These are phyloP conservation scores for Phytophthora palmivora DNA, from an alignment of 352 stramenopile species.

Conservation along the genomic window DNA sequence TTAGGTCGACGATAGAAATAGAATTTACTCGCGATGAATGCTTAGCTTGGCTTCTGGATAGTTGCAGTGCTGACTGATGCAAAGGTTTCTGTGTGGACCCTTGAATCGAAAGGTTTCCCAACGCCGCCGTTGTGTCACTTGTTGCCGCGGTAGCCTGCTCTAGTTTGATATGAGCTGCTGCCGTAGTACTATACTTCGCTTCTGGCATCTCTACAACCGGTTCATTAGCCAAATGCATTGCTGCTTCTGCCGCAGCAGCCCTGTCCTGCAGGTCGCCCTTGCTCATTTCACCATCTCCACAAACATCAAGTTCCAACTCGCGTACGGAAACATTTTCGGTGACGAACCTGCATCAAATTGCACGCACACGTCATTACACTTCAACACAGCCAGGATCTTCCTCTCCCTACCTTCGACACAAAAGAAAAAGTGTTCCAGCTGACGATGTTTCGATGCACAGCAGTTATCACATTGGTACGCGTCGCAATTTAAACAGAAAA, in stretches of 20 bases:
- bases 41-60: conserved; percentile 21
- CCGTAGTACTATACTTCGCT: conserved; percentile 13
- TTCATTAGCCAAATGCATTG: not conserved
- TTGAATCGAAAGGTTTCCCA: conserved; percentile 41
- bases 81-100: not conserved
- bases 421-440: conserved; percentile 60
- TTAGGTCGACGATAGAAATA: conserved; percentile 47
- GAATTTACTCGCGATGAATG: conserved; percentile 7
- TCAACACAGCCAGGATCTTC: not conserved
- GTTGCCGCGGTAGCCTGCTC: conserved; percentile 20
- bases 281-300: conserved; percentile 53
- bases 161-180: conserved; percentile 24
- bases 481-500: conserved; percentile 64
- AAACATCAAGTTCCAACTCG: conserved; percentile 52
- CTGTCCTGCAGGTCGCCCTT: conserved; percentile 41
- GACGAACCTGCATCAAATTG: conserved; percentile 36
- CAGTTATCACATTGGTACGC: conserved; percentile 68
- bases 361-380: not conserved
- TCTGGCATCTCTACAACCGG: not conserved
- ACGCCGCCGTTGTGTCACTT: conserved; percentile 19
- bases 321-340: conserved; percentile 50
- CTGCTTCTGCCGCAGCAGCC: conserved; percentile 3
- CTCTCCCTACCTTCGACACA: conserved; percentile 54
- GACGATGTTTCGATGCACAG: conserved; percentile 49
- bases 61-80: not conserved